A percentile compares a stretch with the other conserved stretches of the same genome.
Conservation (phyloP, 257 asterid genomes). For the Solanum lignicaule region DNA sequence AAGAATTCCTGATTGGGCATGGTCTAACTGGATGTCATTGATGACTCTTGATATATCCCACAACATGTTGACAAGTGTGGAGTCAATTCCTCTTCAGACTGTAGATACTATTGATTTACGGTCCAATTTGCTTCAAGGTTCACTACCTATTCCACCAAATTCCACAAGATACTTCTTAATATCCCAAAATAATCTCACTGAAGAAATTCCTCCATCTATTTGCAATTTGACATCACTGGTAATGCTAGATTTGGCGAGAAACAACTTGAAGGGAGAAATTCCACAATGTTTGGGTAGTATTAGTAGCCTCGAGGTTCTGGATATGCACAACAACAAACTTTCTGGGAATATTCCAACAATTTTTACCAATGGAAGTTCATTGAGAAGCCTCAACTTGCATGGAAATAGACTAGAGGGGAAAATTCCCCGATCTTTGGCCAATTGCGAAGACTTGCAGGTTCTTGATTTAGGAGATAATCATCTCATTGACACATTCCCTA, state of each 20-base stretch:
- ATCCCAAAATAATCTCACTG: background rate
- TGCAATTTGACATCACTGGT: background rate
- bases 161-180: background rate
- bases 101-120: background rate
- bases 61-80: background rate
- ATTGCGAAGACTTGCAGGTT: slow-evolving; percentile 12
- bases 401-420: slow-evolving; percentile 9
- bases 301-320: background rate
- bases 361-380: background rate
- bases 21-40: background rate
- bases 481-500: slow-evolving; percentile 9
- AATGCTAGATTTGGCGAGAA: background rate
- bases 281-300: background rate
- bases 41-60: background rate
- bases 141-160: background rate
- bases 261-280: background rate
- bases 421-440: slow-evolving; percentile 3
- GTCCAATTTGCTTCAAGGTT: background rate
- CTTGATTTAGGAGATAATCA: slow-evolving; percentile 15
- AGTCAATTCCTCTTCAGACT: background rate
- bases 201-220: slow-evolving; percentile 4
- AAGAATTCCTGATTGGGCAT: background rate
- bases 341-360: slow-evolving; percentile 4
- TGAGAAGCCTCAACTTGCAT: slow-evolving; percentile 7
- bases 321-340: background rate